phyloP scores from a whole-genome alignment of 805 yeast species.

The Candida xiaguanensis region DNA sequence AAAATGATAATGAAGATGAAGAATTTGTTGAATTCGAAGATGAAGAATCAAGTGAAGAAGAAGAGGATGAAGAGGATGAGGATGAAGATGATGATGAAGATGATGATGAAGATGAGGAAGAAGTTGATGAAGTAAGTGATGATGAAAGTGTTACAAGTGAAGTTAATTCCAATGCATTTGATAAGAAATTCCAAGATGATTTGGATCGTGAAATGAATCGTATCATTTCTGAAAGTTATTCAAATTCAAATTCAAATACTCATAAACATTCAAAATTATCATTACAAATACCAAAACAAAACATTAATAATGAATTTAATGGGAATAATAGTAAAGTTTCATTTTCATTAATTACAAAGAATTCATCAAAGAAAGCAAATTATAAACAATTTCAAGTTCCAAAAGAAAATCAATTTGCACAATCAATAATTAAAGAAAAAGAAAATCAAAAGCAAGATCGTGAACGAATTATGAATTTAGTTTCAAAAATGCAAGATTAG shows the following conservation, averaged over 20 bases:
- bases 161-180: conserved; percentile 35
- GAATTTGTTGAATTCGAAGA: conserved; percentile 14
- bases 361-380: conserved; percentile 32
- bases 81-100: conserved; percentile 11
- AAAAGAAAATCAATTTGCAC: conserved; percentile 49
- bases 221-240: conserved; percentile 49
- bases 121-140: conserved; percentile 6
- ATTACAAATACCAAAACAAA: conserved; percentile 8
- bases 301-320: not conserved
- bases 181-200: conserved; percentile 45
- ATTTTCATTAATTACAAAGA: conserved; percentile 54
- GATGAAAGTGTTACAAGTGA: conserved; percentile 11
- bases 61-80: conserved; percentile 24
- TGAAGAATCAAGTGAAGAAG: conserved; percentile 23
- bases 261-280: conserved; percentile 8
- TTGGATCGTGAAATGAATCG: conserved; percentile 55
- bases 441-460: conserved; percentile 50
- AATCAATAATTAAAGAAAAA: conserved; percentile 48
- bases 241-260: conserved; percentile 25
- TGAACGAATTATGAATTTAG: conserved; percentile 54
- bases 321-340: conserved; percentile 20
- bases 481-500: conserved; percentile 36
- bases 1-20: conserved; percentile 15
- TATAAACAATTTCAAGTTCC: conserved; percentile 51
- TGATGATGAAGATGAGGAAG: conserved; percentile 17